Evolutionary conservation across 768 basidiomycete genomes (phyloP).

Genomic region (Punctularia strigosozonata): DNA sequence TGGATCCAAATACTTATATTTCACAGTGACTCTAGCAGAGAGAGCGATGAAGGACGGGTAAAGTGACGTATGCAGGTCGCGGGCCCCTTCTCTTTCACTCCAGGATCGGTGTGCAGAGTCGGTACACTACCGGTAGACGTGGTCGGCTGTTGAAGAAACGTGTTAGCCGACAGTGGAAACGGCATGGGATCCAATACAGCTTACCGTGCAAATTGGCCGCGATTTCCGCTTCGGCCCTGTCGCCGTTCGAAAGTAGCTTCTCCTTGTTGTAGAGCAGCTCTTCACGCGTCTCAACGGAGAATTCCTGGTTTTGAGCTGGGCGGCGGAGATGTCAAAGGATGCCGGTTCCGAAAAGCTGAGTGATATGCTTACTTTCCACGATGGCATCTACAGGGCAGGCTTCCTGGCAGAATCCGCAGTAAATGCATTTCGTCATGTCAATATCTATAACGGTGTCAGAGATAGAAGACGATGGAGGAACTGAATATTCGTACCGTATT

Average conservation of each 20-base stretch:
- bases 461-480: neutral
- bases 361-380: slow-evolving; percentile 74
- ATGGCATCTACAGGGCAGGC: slow-evolving; percentile 99
- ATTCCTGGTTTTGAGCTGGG: slow-evolving; percentile 93
- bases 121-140: too few relatives aligned
- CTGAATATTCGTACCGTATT: slow-evolving; percentile 60
- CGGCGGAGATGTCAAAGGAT: neutral
- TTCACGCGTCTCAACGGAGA: slow-evolving; percentile 94
- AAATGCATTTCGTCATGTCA: slow-evolving; percentile 99
- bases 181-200: too few relatives aligned
- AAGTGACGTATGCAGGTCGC: too few relatives aligned
- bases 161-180: too few relatives aligned
- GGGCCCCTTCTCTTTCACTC: too few relatives aligned
- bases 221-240: slow-evolving; percentile 94
- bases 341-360: neutral
- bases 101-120: too few relatives aligned
- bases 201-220: slow-evolving; percentile 83
- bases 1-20: too few relatives aligned
- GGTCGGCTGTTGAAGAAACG: too few relatives aligned
- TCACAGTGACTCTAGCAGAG: too few relatives aligned
- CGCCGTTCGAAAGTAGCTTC: slow-evolving; percentile 93
- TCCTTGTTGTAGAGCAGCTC: slow-evolving; percentile 99
- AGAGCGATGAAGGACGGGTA: too few relatives aligned
- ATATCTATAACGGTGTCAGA: slow-evolving; percentile 48
- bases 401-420: slow-evolving; percentile 99